A percentile compares a stretch with the other conserved stretches of the same genome.
Conservation (phyloP, 345 rosid species). For the Gossypium anomalum region DNA sequence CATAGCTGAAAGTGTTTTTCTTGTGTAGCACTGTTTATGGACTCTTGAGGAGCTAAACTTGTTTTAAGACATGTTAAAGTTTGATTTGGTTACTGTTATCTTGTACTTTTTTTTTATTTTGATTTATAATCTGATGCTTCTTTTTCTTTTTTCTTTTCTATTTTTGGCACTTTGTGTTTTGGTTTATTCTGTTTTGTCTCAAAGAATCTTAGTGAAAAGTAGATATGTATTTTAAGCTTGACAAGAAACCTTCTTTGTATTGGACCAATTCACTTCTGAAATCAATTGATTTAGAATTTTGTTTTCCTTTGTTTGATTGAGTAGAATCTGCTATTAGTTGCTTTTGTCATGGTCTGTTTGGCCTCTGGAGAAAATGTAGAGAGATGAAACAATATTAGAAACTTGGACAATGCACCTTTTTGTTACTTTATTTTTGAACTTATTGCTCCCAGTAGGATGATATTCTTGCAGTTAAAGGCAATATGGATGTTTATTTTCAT, state of each 20-base stretch:
- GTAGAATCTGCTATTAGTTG: conserved; percentile 22
- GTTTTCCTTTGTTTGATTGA: conserved; percentile 24
- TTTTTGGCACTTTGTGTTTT: conserved; percentile 62
- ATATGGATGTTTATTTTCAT: background rate
- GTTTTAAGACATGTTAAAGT: conserved; percentile 11
- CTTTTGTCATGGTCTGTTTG: conserved; percentile 22
- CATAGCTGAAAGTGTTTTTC: background rate
- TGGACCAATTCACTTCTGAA: conserved; percentile 26
- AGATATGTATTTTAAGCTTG: conserved; percentile 34
- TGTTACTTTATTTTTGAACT: background rate
- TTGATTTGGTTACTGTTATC: conserved; percentile 22
- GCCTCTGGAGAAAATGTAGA: conserved; percentile 9
- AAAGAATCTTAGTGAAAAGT: conserved; percentile 47
- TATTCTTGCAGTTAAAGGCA: background rate
- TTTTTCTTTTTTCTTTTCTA: conserved; percentile 20
- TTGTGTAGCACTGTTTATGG: conserved; percentile 3
- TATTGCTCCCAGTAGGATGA: conserved; percentile 6
- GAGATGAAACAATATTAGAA: conserved; percentile 5
- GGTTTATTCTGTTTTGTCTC: conserved; percentile 62
- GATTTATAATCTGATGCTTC: conserved; percentile 22
- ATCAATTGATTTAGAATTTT: conserved; percentile 28
- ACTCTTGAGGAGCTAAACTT: conserved; percentile 4
- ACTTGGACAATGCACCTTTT: background rate
- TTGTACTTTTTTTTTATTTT: background rate
- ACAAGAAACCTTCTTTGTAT: conserved; percentile 27